Base-by-base conservation (phyloP, 2,329 filamentous ascomycete species). In the Pyrenophora graminea region DNA sequence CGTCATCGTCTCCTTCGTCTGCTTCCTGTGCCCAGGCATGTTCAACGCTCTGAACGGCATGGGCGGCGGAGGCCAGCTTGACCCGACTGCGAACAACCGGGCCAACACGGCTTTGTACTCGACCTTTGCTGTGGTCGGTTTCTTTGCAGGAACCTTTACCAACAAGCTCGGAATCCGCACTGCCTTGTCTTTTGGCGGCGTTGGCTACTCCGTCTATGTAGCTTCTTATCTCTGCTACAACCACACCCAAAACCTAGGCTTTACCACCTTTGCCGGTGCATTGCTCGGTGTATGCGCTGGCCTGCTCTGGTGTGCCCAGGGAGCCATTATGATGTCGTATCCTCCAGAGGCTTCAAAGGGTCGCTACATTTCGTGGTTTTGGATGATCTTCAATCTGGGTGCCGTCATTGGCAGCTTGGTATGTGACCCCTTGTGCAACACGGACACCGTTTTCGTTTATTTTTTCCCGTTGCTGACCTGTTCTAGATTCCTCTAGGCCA, bases 371-470 rank as follows among this genome's bases (percentile, higher is more conserved):
- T 89, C 89, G 54, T 86, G 85, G 78, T 96, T 96, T 77, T 96
- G 92, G 92, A 86, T 91, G 72, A 95, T 97, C 67, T 97, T 96
- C 81, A 96, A 96, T 75, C 74, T 92, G 52, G 92, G 92, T 63
- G 91, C 86, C 64, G 91, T 96, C 55, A 90, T 97, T 72, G 92
- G 92, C 56, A 85, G 87, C 66, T 70, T 86, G 77, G 82, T 85
- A 74, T 70, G 80, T 21, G 70, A 49, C 74, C 33, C n/a, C 25
- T 53, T 47, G 51, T 53, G 40, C 87, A 64, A 76, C 48, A 40
- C 39, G 31, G 15, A 30, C n/a, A 19, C 21, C 6, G 19, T 39
- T n/a, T 15, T 25, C 2, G 23, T 4, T 21, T 38, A n/a, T 31
- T 15, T 40, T 36, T 13, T 42, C 7, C 25, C 32, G 34, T 40